phyloP scores from a whole-genome alignment of 306 rosid genomes.

The Sicyos baderoa region DNA sequence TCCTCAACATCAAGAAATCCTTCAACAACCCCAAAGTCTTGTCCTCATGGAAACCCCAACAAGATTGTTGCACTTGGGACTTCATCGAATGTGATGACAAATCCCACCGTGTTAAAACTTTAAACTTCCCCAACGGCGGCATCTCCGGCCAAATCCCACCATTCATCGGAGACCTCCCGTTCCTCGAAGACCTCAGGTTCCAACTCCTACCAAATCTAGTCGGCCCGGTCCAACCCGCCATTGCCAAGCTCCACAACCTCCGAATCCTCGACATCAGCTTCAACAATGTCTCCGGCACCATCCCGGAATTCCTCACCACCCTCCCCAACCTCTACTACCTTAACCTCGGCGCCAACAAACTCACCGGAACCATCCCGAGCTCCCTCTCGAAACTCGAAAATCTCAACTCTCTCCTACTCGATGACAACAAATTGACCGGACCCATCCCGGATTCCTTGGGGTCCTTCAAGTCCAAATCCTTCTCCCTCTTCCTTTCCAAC shows the following conservation, averaged over 20 bases:
- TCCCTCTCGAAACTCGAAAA: constrained; percentile 49
- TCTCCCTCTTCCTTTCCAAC: constrained; percentile 27
- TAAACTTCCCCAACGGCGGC: constrained; percentile 26
- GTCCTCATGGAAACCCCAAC: constrained; percentile 49
- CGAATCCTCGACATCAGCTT: constrained; percentile 31
- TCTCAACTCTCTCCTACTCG: constrained; percentile 34
- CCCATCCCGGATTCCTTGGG: constrained; percentile 40
- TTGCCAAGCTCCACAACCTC: constrained; percentile 46
- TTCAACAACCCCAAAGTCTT: constrained; percentile 55
- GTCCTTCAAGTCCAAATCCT: constrained; percentile 24
- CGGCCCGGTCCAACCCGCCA: constrained; percentile 51
- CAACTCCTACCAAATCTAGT: constrained; percentile 47
- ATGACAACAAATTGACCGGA: constrained; percentile 41
- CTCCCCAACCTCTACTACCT: constrained; percentile 32
- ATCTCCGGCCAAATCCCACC: constrained; percentile 53
- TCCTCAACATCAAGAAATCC: constrained; percentile 50
- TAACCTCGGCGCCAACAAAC: constrained; percentile 43
- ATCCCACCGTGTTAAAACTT: constrained; percentile 54
- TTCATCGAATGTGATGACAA: constrained; percentile 37
- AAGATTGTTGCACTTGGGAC: constrained; percentile 65
- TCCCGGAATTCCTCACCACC: constrained; percentile 48
- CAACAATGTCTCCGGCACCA: constrained; percentile 48
- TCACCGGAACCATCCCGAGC: constrained; percentile 44
- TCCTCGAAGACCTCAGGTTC: constrained; percentile 33
- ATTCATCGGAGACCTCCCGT: constrained; percentile 57